Base-by-base conservation (phyloP, 129 eudicot genomes). In the Pittosporum tobira region DNA sequence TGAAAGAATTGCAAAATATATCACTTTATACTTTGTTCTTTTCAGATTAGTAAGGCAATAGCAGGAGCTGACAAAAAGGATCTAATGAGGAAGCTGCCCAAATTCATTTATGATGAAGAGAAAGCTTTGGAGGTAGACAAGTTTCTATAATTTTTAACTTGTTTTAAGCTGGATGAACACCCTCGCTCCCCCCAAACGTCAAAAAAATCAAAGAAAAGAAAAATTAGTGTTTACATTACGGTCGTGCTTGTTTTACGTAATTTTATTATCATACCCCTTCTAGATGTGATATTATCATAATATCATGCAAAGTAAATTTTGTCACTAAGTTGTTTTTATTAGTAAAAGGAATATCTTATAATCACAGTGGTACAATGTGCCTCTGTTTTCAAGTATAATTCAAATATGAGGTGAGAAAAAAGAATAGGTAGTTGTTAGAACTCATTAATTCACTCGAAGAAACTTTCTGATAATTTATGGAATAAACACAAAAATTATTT, bases 71-170 rank as follows among this genome's bases (percentile, higher is more conserved):
- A 91, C 70, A 91, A 73, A 61, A 91, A 86, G 72, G 90, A 91
- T 48, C 66, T 86, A 51, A 76, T 91, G 86, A 79, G 71, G 71
- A 91, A 86, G 73, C 73, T 86, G 57, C 96, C 96, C 48, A 81
- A 91, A 66, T 91, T 91, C 64, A 83, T 83, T 22, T 83, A 86
- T 44, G 90, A 91, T 51, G 96, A 91, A 71, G 98, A 91, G 54
- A 91, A 91, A 61, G 96, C 82, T 71, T 71, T 91, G 81, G 94
- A 91, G 96, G 98, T 86, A 74, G 59, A 14, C 21, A 57, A 29
- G 12, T 25, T 30, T 58, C 19, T 26, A 12, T 42, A 13, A 1
- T 20, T 40, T 13, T 52, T 24, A 2, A 19, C 30, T 30, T 24
- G 22, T 15, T 29, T 15, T 0, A 2, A 1, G 0, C 3, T 29